Evolutionary conservation across 2,329 filamentous ascomycete species (phyloP), one percentile per base, ranked within the genome.

Genomic region (Colletotrichum lindemuthianum): DNA sequence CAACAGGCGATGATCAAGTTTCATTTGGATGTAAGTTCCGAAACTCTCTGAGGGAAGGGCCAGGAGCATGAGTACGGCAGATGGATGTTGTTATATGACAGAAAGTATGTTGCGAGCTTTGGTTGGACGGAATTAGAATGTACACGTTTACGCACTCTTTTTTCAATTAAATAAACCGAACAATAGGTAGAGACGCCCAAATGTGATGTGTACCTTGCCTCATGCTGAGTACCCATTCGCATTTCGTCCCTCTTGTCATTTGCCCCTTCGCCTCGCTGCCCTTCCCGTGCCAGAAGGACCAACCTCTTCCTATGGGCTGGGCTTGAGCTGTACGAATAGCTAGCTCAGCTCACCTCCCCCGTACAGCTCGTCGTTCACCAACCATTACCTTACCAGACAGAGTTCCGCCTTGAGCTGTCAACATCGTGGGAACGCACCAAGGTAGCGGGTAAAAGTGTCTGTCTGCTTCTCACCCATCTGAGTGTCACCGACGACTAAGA

Each of bases 21-120:
- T 64, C 63, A 59, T 53, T 66, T 66, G 13, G n/a, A 54, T 51
- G 47, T 52, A 63, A 47, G 44, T 56, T 59, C 52, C 59, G 59
- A 66, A 66, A 64, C 59, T 59, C 52, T 63, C 59, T 56, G 33
- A 37, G 15, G 34, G 13, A 16, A 32, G 44, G 36, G 36, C 32
- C 58, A 45, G 45, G 34, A 15, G 45, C 24, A 40, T 24, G 45
- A 37, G 39, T 24, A n/a, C 13, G 16, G 40, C 16, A n/a, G 49
- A 60, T 55, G 44, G 49, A 52, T 32, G 44, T 24, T 24, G 24
- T 24, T 24, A 24, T 24, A 55, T 33, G 60, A 50, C 37, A 45
- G 60, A 39, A 55, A 41, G 43, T 32, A 45, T 53, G 49, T 44
- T 54, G 48, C 44, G 45, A 40, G 50, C 34, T 55, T 45, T 60